Conservation (phyloP, 805 yeast species). For the Metschnikowia cubensis region DNA sequence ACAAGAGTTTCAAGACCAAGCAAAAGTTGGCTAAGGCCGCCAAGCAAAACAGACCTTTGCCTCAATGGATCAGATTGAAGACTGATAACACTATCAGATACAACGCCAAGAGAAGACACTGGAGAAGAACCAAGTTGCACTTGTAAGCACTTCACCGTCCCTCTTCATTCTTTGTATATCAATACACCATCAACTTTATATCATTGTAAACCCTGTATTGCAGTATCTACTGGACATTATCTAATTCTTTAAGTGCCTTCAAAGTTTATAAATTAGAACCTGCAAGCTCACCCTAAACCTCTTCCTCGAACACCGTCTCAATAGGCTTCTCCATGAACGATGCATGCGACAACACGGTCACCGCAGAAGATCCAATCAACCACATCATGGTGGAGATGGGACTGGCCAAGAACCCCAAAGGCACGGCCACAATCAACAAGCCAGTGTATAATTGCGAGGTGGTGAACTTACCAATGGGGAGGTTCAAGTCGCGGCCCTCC, state of each 20-base stretch:
- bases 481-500: constrained; percentile 76
- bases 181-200: constrained; percentile 12
- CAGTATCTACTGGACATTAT: not conserved
- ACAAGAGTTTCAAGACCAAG: constrained; percentile 95
- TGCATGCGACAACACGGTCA: constrained; percentile 80
- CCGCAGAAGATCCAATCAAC: constrained; percentile 84
- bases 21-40: constrained; percentile 98
- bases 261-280: not conserved
- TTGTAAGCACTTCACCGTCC: constrained; percentile 50
- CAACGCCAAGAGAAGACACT: constrained; percentile 99
- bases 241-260: not conserved
- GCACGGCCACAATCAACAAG: constrained; percentile 68
- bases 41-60: constrained; percentile 99
- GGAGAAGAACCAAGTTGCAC: constrained; percentile 99
- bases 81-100: constrained; percentile 96
- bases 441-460: constrained; percentile 83
- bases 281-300: constrained; percentile 31
- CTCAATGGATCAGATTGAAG: constrained; percentile 99
- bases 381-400: constrained; percentile 88
- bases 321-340: constrained; percentile 91
- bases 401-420: constrained; percentile 81
- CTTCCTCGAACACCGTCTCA: constrained; percentile 90
- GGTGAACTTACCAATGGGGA: constrained; percentile 68
- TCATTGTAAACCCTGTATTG: not conserved
- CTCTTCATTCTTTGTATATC: constrained; percentile 16